Evolutionary conservation across 2,329 filamentous ascomycete species (phyloP), one percentile per base, ranked within the genome.

Genomic region (Beauveria caledonica): DNA sequence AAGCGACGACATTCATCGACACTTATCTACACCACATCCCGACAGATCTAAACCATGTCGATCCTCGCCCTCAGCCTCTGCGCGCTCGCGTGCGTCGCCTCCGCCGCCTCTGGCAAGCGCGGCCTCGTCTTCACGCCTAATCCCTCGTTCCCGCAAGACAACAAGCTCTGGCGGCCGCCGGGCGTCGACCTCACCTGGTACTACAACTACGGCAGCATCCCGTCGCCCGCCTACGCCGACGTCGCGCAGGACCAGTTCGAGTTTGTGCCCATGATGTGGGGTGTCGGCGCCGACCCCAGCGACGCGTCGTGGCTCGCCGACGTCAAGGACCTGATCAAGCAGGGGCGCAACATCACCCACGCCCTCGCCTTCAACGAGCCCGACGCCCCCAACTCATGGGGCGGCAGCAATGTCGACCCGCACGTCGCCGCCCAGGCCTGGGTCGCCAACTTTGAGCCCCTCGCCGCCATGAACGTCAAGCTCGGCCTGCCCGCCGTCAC

Each of bases 181-280:
- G 78, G 77, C 42, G 83, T 81, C 19, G 81, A 85, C 46, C 73
- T 93, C 60, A 87, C 85, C 3, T 94, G 90, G 90, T 94, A 94
- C 78, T 94, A 93, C 80, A 93, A 92, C 76, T 94, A 92, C 72
- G 73, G 75, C 27, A 68, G 77, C 21, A 69, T 72, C 3, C 88
- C 89, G 1, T 83, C 85, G 0, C 63, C 78, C 0, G 75, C 75
- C 46, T 86, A 80, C 68, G 64, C 71, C 45, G 71, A 77, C 54
- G 67, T 78, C 33, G 66, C 78, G 0, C 81, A 86, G 66, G 74
- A 77, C 15, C 72, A 78, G 15, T 83, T 93, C 66, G 80, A 89
- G 70, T 94, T 90, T 71, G 85, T 93, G 1, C 89, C 90, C 55
- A 91, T 92, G 89, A 81, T 92, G 62, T 93, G 87, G 86, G 88